A percentile compares a stretch with the other conserved stretches of the same genome.
phyloP scores from a whole-genome alignment of 176 grass and related monocot species.

The Cymbopogon citratus region DNA sequence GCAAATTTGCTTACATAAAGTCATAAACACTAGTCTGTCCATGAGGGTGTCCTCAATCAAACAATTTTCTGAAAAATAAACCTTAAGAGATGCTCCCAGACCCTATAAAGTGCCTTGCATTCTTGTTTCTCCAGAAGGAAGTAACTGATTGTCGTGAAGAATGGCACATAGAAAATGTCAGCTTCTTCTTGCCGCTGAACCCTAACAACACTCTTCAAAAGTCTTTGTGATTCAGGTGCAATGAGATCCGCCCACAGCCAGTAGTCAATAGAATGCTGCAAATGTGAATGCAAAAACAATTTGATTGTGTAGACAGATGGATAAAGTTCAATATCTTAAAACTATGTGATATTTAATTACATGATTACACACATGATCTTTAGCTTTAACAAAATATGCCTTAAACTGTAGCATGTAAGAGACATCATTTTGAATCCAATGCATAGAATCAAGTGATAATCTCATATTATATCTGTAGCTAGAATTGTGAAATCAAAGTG shows the following conservation, averaged over 20 bases:
- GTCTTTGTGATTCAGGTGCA: constrained; percentile 70
- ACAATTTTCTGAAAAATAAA: constrained; percentile 75
- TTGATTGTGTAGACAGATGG: background rate
- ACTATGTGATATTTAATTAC: background rate
- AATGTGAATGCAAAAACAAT: background rate
- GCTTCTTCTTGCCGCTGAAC: constrained; percentile 80
- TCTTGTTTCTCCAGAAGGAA: constrained; percentile 96
- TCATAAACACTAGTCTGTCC: constrained; percentile 22
- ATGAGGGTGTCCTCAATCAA: constrained; percentile 24
- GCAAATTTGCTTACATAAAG: background rate
- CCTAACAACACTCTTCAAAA: constrained; percentile 73
- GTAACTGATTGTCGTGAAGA: constrained; percentile 95
- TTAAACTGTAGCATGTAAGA: background rate
- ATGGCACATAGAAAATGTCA: constrained; percentile 86
- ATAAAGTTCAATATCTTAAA: background rate
- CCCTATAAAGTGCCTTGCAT: constrained; percentile 99
- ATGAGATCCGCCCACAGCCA: constrained; percentile 98
- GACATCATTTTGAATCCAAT: background rate
- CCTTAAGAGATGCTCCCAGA: constrained; percentile 83
- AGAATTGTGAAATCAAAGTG: background rate
- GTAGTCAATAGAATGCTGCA: constrained; percentile 97
- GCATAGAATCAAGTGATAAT: background rate
- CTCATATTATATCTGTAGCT: background rate
- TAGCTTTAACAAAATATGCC: background rate
- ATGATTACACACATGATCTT: background rate